Percentiles rank a stretch among this genome's conserved stretches.
These are phyloP conservation scores for Desmodesmus armatus DNA, from an alignment of 139 green algal genomes.

Conservation along the genomic window DNA sequence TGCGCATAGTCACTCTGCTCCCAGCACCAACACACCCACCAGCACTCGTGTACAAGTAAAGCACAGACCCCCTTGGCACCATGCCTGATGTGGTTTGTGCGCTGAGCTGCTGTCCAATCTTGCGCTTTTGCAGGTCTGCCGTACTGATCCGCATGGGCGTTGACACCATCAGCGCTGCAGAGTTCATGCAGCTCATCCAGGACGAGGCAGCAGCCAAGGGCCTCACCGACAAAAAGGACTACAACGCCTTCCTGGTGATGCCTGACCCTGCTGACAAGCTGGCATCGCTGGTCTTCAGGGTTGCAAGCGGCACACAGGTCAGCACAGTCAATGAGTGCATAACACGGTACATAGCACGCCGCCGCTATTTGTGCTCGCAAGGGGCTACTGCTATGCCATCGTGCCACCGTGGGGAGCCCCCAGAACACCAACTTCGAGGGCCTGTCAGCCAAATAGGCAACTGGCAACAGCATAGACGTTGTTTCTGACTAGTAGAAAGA, in stretches of 20 bases:
- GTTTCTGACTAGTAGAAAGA: too few species aligned
- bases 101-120: too few species aligned
- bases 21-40: too few species aligned
- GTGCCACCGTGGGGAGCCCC: too few species aligned
- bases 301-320: conserved; percentile 33
- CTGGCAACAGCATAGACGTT: too few species aligned
- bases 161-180: not conserved
- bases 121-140: not conserved
- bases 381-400: too few species aligned
- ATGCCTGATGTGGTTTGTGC: not conserved
- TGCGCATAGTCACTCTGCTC: too few species aligned
- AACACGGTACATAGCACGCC: too few species aligned
- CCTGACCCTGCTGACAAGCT: conserved; percentile 10
- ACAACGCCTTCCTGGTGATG: conserved; percentile 22
- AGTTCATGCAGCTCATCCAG: conserved; percentile 37
- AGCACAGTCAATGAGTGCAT: too few species aligned
- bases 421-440: too few species aligned
- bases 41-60: not conserved
- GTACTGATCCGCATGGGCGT: conserved; percentile 9
- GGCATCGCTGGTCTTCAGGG: not conserved
- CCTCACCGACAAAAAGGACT: not conserved
- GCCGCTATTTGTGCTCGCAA: too few species aligned
- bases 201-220: not conserved
- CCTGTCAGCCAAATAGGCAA: too few species aligned
- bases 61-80: not conserved